Conservation (phyloP, 225 moss, liverwort and hornwort species). For the Polytrichum commune region DNA sequence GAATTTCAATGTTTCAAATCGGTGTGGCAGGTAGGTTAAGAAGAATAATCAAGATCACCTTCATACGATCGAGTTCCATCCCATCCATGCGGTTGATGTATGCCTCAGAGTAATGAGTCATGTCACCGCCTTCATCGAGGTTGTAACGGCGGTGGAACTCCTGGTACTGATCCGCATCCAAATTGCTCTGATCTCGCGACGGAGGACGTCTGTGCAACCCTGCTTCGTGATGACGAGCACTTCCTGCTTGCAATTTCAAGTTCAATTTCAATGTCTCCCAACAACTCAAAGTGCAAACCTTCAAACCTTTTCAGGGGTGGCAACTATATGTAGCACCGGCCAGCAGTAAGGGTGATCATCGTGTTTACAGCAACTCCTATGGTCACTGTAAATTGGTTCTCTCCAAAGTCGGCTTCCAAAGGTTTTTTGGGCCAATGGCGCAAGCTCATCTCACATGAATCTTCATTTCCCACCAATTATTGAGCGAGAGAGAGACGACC, state of each 20-base stretch:
- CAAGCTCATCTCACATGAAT: too few relatives aligned
- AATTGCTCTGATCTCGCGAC: constrained; percentile 8
- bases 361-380: too few relatives aligned
- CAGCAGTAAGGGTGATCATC: too few relatives aligned
- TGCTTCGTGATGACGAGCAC: constrained; percentile 4
- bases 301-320: too few relatives aligned
- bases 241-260: constrained; percentile 5
- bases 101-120: constrained; percentile 15
- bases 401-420: too few relatives aligned
- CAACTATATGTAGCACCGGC: too few relatives aligned
- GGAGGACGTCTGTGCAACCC: constrained; percentile 16
- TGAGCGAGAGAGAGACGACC: too few relatives aligned
- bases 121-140: constrained; percentile 26
- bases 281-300: too few relatives aligned
- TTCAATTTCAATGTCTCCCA: too few relatives aligned
- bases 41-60: constrained; percentile 9
- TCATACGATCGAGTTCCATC: constrained; percentile 44
- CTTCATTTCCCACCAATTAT: too few relatives aligned
- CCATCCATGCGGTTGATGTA: constrained; percentile 43
- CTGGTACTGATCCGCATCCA: constrained; percentile 14
- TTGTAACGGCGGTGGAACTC: constrained; percentile 37
- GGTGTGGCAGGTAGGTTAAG: background rate
- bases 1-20: background rate
- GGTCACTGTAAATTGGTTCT: too few relatives aligned
- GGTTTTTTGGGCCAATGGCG: too few relatives aligned